Conservation (phyloP, 345 rosid genomes). For the Eutrema yunnanense region DNA sequence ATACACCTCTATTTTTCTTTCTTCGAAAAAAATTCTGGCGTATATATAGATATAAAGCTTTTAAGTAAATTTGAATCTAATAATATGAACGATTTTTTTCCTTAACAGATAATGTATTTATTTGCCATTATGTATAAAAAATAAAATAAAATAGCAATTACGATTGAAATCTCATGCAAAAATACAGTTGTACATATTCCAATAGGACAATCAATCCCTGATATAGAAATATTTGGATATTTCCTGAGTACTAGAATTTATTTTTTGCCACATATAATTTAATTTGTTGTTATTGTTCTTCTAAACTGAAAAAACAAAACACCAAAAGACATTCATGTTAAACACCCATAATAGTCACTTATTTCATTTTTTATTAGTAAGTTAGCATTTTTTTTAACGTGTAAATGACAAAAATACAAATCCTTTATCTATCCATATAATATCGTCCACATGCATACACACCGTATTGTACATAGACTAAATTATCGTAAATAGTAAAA, state of each 20-base stretch:
- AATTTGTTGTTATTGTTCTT: neutral
- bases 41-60: neutral
- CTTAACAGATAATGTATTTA: neutral
- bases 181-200: constrained; percentile 2
- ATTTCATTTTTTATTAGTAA: too few relatives aligned
- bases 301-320: neutral
- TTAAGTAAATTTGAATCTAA: neutral
- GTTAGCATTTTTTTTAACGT: too few relatives aligned
- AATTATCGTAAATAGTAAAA: too few relatives aligned
- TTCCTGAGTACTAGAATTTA: neutral
- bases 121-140: neutral
- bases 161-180: constrained; percentile 3
- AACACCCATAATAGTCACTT: neutral
- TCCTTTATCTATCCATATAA: too few relatives aligned
- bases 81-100: neutral
- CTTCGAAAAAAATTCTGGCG: neutral
- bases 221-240: constrained; percentile 10
- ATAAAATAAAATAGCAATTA: neutral
- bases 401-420: too few relatives aligned
- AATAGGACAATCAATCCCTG: constrained; percentile 1
- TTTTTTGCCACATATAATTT: neutral
- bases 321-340: neutral
- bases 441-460: too few relatives aligned
- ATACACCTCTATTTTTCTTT: neutral
- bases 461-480: too few relatives aligned